These are phyloP conservation scores for Centaurea solstitialis DNA, from an alignment of 129 eudicot genomes.

Conservation along the genomic window DNA sequence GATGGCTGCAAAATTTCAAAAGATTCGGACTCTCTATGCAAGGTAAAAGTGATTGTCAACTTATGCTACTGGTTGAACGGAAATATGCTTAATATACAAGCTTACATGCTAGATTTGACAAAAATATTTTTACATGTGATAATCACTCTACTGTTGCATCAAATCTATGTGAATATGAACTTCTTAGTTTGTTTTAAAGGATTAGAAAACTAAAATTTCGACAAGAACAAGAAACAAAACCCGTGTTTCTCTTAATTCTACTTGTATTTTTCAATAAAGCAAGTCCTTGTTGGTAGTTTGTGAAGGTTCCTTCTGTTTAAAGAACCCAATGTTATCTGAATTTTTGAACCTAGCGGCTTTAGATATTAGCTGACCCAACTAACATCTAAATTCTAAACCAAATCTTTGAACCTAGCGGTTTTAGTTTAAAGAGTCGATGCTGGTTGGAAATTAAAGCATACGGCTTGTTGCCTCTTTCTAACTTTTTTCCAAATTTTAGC, in stretches of 20 bases:
- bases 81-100: background rate
- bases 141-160: too few species aligned
- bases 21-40: constrained; percentile 33
- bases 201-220: background rate
- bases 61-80: background rate
- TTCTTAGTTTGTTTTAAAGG: background rate
- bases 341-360: too few species aligned
- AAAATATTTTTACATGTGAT: background rate
- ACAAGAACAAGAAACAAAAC: background rate
- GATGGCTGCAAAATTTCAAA: constrained; percentile 61
- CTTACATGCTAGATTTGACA: background rate
- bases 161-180: background rate
- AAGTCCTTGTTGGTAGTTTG: too few species aligned
- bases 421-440: too few species aligned
- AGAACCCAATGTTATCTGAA: too few species aligned
- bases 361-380: too few species aligned
- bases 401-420: too few species aligned
- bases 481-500: too few species aligned
- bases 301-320: too few species aligned
- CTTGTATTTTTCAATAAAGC: background rate
- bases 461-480: too few species aligned
- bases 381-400: too few species aligned
- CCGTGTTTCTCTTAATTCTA: background rate
- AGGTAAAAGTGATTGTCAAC: constrained; percentile 46
- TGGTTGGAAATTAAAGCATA: too few species aligned